Base-by-base conservation (phyloP, 352 stramenopile genomes). In the Pythium phragmitis region DNA sequence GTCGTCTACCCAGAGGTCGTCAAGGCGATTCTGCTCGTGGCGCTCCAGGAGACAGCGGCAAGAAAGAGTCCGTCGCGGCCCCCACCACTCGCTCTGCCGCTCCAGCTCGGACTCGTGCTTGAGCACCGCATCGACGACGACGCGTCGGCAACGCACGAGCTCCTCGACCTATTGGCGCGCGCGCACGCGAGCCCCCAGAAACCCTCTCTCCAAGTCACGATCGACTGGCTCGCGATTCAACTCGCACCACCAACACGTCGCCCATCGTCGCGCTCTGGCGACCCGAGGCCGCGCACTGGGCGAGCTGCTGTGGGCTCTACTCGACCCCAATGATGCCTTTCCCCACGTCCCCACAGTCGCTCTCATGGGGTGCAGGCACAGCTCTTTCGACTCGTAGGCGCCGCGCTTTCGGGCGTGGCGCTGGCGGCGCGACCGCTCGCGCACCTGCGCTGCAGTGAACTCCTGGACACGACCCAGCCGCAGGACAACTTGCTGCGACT, bases 381-480 rank as follows among this genome's bases (percentile, higher is more conserved):
- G n/a, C n/a, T 45, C 49, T 33, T 23, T 42, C 49, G 30, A 12
- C 49, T n/a, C 49, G 49, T 56, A 5, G 30, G 49, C 6, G 49
- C 30, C 28, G 49, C 41, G 49, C 49, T 56, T 8, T 56, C 49
- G 30, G 49, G 4, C 30, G 52, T 58, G 19, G 52, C 52, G 6
- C 23, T 19, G 13, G 36, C 37, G 11, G 3, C 37, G 4, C 4
- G 3, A 6, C n/a, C 52, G 8, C 13, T 48, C 11, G 34, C 37
- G 13, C 11, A 48, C 4, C 19, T 58, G 8, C 36, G 13, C 0
- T 58, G 52, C 52, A 36, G 4, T 11, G 12, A 37, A 3, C 7
- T 49, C 7, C 34, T 34, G 6, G 36, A 49, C 36, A 2, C 34
- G 36, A 13, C n/a, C 2, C 19, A 23, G 19, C 21, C 34, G 1